Base-by-base conservation (phyloP, 352 stramenopile genomes). In the Stephanocyclus meneghinianus region DNA sequence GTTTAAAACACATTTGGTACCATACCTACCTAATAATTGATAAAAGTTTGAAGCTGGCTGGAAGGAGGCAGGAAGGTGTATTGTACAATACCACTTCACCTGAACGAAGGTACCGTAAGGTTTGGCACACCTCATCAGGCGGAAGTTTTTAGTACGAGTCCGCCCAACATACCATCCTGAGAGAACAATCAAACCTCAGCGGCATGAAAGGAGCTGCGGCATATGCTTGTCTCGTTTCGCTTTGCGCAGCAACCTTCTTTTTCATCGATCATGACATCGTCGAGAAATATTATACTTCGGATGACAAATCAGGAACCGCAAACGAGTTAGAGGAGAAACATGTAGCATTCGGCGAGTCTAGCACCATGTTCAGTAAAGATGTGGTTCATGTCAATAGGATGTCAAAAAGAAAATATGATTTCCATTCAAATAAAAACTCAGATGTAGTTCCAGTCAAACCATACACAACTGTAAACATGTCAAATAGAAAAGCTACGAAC, bases 351-450 rank as follows among this genome's bases (percentile, higher is more conserved):
- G 7, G 35, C 35, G 35, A 40, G 3, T 40, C 35, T 40, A 40
- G 35, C 7, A 8, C 4, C 35, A 40, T 40, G 35, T 4, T 40
- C 35, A 40, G 4, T 40, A 40, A 40, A 40, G 35, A 40, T 40
- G 35, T 40, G 35, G 7, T 40, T 40, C 4, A 63, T 63, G 55
- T 63, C 32, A 42, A 63, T 45, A 26, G 29, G 40, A 63, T 45
- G 11, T 63, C 55, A 45, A 63, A 63, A 21, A 63, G 55, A 63
- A 63, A 63, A 63, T 29, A n/a, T n/a, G 18, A 55, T 21, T 6
- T 4, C 3, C 35, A 8, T 40, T 4, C 35, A 40, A 8, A 8
- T 26, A 26, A 26, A 26, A 26, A 26, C 21, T 26, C 35, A 40
- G 35, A 4, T 40, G 35, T 8, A 0, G 35, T 40, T 40, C 35